Evolutionary conservation across 352 stramenopile genomes (phyloP).

Genomic region (Sclerospora graminicola): DNA sequence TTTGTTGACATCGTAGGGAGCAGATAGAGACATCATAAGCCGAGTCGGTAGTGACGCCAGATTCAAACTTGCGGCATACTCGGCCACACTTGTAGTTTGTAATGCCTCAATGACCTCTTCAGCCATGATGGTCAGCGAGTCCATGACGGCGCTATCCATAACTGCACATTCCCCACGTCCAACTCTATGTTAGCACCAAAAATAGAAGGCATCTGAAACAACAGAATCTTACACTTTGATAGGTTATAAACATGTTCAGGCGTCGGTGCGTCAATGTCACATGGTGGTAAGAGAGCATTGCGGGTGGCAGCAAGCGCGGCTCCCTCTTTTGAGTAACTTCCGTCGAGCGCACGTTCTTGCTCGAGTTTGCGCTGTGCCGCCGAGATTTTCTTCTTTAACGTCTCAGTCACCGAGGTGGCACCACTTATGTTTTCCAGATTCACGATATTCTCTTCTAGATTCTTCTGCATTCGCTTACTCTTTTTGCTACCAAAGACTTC

Average conservation of each 20-base stretch:
- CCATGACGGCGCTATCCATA: constrained; percentile 55
- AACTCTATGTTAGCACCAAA: not conserved
- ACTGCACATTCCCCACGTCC: constrained; percentile 22
- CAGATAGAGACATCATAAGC: constrained; percentile 54
- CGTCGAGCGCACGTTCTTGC: constrained; percentile 38
- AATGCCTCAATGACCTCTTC: constrained; percentile 60
- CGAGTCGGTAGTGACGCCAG: constrained; percentile 44
- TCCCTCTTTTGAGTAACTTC: constrained; percentile 40
- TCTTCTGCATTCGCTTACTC: constrained; percentile 78
- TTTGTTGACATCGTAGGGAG: constrained; percentile 61
- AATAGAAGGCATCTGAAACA: not conserved
- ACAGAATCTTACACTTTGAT: constrained; percentile 54
- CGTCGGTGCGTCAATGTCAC: constrained; percentile 61
- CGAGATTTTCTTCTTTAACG: constrained; percentile 68
- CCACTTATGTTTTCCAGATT: constrained; percentile 68
- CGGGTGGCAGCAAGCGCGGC: constrained; percentile 45
- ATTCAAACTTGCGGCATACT: constrained; percentile 38
- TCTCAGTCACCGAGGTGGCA: constrained; percentile 49
- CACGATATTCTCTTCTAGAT: constrained; percentile 74
- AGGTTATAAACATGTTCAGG: constrained; percentile 72
- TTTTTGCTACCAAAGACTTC: constrained; percentile 79
- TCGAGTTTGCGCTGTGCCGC: constrained; percentile 39
- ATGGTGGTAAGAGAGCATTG: constrained; percentile 55
- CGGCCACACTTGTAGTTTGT: constrained; percentile 36
- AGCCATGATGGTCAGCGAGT: constrained; percentile 66